These are phyloP conservation scores for Pythium biforme DNA, from an alignment of 352 stramenopile species.

Conservation along the genomic window DNA sequence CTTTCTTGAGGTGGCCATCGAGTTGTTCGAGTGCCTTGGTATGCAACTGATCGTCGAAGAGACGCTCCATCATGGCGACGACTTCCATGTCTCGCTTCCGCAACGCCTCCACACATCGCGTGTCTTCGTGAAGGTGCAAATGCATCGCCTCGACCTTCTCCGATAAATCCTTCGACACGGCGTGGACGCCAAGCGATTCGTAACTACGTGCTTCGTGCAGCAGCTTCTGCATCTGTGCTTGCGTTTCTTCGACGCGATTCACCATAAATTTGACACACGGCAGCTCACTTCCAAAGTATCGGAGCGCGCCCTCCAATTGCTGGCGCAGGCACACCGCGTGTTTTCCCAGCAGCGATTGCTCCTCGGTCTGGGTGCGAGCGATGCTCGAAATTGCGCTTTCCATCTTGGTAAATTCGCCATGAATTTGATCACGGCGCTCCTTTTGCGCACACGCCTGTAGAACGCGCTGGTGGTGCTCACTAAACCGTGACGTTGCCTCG, in stretches of 20 bases:
- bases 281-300: slow-evolving; percentile 75
- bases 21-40: slow-evolving; percentile 32
- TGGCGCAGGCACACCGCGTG: slow-evolving; percentile 46
- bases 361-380: slow-evolving; percentile 36
- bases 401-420: slow-evolving; percentile 36
- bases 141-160: slow-evolving; percentile 40
- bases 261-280: slow-evolving; percentile 83
- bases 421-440: slow-evolving; percentile 40
- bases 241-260: slow-evolving; percentile 49
- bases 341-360: slow-evolving; percentile 46
- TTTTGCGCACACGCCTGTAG: slow-evolving; percentile 36
- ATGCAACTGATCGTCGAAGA: slow-evolving; percentile 24
- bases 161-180: slow-evolving; percentile 51
- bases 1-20: slow-evolving; percentile 44
- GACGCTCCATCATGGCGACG: slow-evolving; percentile 27
- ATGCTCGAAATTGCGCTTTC: slow-evolving; percentile 38
- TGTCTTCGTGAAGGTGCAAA: slow-evolving; percentile 51
- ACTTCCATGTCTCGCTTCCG: slow-evolving; percentile 54
- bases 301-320: slow-evolving; percentile 62
- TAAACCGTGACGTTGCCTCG: slow-evolving; percentile 41
- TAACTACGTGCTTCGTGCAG: slow-evolving; percentile 49
- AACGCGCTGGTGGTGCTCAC: slow-evolving; percentile 48
- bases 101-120: slow-evolving; percentile 42
- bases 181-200: slow-evolving; percentile 47
- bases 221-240: slow-evolving; percentile 39